A percentile compares a stretch with the other conserved stretches of the same genome.
phyloP scores from a whole-genome alignment of 495 filamentous ascomycete species.

The Talaromyces adpressus region DNA sequence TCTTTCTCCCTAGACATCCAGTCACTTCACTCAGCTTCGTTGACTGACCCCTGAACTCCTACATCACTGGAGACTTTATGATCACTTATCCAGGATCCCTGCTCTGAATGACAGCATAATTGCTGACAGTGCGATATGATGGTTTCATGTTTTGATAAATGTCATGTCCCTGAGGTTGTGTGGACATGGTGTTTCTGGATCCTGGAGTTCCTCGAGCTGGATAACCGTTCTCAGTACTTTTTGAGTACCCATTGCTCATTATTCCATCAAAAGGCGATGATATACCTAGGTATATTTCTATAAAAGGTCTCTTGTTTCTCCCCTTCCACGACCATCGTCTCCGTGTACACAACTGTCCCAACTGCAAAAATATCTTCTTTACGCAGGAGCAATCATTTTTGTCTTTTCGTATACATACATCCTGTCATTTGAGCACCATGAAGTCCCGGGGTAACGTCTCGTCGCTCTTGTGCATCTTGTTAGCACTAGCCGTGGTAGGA shows the following conservation, averaged over 20 bases:
- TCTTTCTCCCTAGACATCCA: neutral
- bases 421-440: neutral
- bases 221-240: neutral
- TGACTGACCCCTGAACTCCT: neutral
- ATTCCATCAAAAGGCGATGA: neutral
- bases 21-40: neutral
- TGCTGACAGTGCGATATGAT: neutral
- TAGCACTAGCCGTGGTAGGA: neutral
- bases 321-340: neutral
- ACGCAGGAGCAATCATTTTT: neutral
- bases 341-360: neutral
- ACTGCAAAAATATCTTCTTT: neutral
- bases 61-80: neutral
- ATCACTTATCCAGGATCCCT: neutral
- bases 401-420: neutral
- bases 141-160: neutral
- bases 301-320: neutral
- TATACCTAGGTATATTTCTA: neutral
- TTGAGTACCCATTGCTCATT: neutral
- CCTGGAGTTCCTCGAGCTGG: neutral
- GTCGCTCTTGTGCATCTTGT: neutral
- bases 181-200: neutral
- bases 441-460: neutral
- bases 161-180: neutral
- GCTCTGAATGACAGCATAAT: neutral